Percentiles rank a stretch among this genome's conserved stretches.
These are phyloP conservation scores for Albugo laibachii DNA, from an alignment of 352 stramenopile genomes.

Conservation along the genomic window DNA sequence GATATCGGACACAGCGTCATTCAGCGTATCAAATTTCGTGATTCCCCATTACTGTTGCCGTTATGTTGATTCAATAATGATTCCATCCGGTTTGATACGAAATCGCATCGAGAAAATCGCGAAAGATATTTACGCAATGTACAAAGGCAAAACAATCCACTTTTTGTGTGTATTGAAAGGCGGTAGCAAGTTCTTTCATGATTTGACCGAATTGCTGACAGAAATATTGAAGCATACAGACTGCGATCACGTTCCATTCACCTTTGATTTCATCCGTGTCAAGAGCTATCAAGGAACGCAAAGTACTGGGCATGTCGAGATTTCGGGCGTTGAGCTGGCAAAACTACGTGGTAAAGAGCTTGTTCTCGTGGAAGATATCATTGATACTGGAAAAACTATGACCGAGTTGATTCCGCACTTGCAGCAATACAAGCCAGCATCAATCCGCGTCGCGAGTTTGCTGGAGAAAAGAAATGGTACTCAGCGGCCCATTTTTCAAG, in stretches of 20 bases:
- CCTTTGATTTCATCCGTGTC: conserved; percentile 88
- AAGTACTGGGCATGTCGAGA: conserved; percentile 83
- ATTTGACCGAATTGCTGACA: conserved; percentile 66
- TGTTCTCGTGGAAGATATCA: conserved; percentile 94
- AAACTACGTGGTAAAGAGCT: conserved; percentile 84
- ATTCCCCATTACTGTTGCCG: conserved; percentile 67
- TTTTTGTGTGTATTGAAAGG: conserved; percentile 86
- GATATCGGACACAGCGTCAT: background rate
- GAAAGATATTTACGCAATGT: conserved; percentile 79
- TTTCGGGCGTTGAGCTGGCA: conserved; percentile 64
- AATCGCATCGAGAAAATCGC: conserved; percentile 85
- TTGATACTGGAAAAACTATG: conserved; percentile 93
- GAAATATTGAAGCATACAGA: conserved; percentile 79
- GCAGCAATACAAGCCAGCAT: conserved; percentile 49
- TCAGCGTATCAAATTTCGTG: conserved; percentile 23
- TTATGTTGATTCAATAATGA: conserved; percentile 69
- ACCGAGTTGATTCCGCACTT: conserved; percentile 79
- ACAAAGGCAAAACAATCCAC: conserved; percentile 79
- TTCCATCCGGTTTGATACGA: conserved; percentile 76
- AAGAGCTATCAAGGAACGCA: conserved; percentile 88
- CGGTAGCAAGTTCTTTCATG: conserved; percentile 78
- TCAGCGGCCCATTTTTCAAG: conserved; percentile 74
- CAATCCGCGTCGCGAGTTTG: conserved; percentile 80
- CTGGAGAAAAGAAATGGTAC: conserved; percentile 84
- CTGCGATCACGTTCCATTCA: conserved; percentile 80